These are phyloP conservation scores for Mycena crocata DNA, from an alignment of 768 basidiomycete species.

Conservation along the genomic window DNA sequence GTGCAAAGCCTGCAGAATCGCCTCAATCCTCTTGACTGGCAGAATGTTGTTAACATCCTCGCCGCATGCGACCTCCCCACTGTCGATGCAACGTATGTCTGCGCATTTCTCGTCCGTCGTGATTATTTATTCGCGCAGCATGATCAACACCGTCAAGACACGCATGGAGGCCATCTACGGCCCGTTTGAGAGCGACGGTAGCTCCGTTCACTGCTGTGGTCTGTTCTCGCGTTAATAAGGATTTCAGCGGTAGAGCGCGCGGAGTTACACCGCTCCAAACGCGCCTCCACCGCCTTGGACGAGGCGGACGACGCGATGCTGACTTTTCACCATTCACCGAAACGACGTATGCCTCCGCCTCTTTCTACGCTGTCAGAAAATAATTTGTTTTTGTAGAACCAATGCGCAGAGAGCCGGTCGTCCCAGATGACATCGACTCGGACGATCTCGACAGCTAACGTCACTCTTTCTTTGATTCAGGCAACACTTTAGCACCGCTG, in stretches of 20 bases:
- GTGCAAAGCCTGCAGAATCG: slow-evolving; percentile 75
- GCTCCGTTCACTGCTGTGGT: not conserved
- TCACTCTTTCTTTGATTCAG: not conserved
- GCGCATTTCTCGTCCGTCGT: not conserved
- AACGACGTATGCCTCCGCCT: slow-evolving; percentile 17
- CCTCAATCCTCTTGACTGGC: slow-evolving; percentile 71
- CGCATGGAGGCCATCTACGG: slow-evolving; percentile 29
- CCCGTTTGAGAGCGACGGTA: slow-evolving; percentile 9
- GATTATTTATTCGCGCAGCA: not conserved
- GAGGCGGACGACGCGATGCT: slow-evolving; percentile 17
- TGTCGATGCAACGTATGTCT: slow-evolving; percentile 52
- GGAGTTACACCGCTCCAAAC: not conserved
- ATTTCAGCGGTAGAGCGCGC: not conserved
- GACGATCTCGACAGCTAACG: slow-evolving; percentile 17
- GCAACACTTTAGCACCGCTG: no score
- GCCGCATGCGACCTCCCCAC: slow-evolving; percentile 47
- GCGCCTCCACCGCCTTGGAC: not conserved
- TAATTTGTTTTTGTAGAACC: not conserved
- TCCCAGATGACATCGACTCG: slow-evolving; percentile 15
- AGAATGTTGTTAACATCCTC: slow-evolving; percentile 66
- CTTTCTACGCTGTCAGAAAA: not conserved
- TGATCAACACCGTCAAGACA: slow-evolving; percentile 16
- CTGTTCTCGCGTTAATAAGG: not conserved
- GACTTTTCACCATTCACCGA: not conserved
- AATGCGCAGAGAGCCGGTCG: not conserved